These are phyloP conservation scores for Colletotrichum sp. DNA, from an alignment of 2,329 filamentous ascomycete genomes.

Conservation along the genomic window DNA sequence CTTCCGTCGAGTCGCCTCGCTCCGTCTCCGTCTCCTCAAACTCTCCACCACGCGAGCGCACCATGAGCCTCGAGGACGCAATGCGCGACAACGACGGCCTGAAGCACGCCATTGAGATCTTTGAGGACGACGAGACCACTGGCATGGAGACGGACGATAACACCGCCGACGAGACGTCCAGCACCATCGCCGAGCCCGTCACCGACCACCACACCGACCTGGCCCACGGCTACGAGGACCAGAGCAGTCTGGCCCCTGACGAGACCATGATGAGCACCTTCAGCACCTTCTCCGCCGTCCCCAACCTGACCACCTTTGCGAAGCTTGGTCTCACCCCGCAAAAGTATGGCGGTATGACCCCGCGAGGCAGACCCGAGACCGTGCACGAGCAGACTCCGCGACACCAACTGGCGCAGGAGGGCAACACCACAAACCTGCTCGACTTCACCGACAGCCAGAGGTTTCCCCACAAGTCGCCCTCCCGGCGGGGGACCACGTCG, in stretches of 20 bases:
- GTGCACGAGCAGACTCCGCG: slow-evolving; percentile 41
- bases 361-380: slow-evolving; percentile 38
- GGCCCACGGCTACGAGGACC: slow-evolving; percentile 34
- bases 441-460: slow-evolving; percentile 84
- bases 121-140: slow-evolving; percentile 55
- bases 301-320: slow-evolving; percentile 84
- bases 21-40: slow-evolving; percentile 13
- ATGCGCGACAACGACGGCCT: slow-evolving; percentile 61
- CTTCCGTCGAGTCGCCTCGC: slow-evolving; percentile 24
- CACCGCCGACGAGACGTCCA: slow-evolving; percentile 18
- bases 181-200: slow-evolving; percentile 23
- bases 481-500: slow-evolving; percentile 30
- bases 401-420: slow-evolving; percentile 41
- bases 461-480: slow-evolving; percentile 55
- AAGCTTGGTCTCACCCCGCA: slow-evolving; percentile 71
- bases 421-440: slow-evolving; percentile 77
- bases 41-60: slow-evolving; percentile 32
- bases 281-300: slow-evolving; percentile 88
- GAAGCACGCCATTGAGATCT: slow-evolving; percentile 64
- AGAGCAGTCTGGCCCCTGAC: slow-evolving; percentile 57
- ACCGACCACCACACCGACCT: slow-evolving; percentile 19
- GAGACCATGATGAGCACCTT: slow-evolving; percentile 82
- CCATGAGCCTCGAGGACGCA: slow-evolving; percentile 56
- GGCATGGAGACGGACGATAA: slow-evolving; percentile 27
- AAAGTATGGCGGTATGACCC: slow-evolving; percentile 50